Evolutionary conservation across 1,284 basidiomycete genomes (phyloP).

Genomic region (Melampsora larici-populina): DNA sequence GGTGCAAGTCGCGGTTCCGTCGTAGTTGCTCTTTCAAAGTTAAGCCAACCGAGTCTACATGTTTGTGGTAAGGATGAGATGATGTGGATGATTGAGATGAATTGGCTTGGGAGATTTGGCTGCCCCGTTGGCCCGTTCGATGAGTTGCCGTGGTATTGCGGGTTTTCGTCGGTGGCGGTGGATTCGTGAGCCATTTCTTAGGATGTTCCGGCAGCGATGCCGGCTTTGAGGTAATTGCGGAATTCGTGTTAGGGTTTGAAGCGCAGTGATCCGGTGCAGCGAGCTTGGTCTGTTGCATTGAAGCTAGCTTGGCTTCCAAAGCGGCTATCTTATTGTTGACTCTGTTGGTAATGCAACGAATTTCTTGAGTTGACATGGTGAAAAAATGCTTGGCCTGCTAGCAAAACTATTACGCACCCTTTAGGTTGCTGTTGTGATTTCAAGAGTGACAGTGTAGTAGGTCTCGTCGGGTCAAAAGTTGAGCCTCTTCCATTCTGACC

Average conservation of each 20-base stretch:
- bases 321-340: constrained; percentile 85
- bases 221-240: constrained; percentile 11
- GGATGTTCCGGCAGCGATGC: constrained; percentile 39
- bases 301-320: constrained; percentile 87
- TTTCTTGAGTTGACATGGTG: background rate
- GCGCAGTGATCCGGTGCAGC: background rate
- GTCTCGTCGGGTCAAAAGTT: constrained; percentile 64
- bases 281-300: constrained; percentile 58
- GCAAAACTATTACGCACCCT: constrained; percentile 60
- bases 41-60: constrained; percentile 30
- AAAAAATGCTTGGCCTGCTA: background rate
- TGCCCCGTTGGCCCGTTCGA: background rate
- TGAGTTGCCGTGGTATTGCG: background rate
- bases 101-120: background rate
- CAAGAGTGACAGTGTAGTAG: constrained; percentile 79
- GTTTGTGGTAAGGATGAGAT: background rate
- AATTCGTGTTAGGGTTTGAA: background rate
- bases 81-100: constrained; percentile 8
- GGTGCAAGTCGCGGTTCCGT: constrained; percentile 20
- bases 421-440: constrained; percentile 67
- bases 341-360: constrained; percentile 55
- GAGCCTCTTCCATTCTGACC: constrained; percentile 54
- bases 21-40: constrained; percentile 40
- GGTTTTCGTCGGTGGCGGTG: background rate
- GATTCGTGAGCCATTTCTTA: constrained; percentile 2